Conservation (phyloP, 129 eudicot species). For the Flaveria ramosissima region DNA sequence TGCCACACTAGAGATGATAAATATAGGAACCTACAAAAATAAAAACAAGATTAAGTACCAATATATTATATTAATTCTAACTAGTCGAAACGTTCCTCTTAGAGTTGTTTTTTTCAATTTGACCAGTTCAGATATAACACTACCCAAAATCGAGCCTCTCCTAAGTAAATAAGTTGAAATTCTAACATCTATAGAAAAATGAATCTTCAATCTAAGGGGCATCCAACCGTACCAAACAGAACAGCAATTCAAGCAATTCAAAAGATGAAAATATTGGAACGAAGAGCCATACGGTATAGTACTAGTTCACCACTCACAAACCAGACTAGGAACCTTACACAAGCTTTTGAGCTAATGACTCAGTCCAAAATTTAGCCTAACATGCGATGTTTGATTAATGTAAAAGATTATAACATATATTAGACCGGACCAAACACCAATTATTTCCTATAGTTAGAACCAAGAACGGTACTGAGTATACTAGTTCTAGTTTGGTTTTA, state of each 20-base stretch:
- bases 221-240: neutral
- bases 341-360: neutral
- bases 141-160: neutral
- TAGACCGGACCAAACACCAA: neutral
- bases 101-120: too few relatives aligned
- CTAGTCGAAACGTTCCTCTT: neutral
- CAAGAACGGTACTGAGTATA: neutral
- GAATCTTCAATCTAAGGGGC: neutral
- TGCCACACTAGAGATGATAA: constrained; percentile 76
- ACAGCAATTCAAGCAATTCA: neutral
- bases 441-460: neutral
- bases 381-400: neutral
- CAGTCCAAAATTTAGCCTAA: neutral
- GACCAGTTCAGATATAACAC: neutral
- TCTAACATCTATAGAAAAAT: neutral
- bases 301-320: too few relatives aligned
- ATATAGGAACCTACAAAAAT: constrained; percentile 69
- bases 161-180: neutral
- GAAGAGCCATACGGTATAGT: too few relatives aligned
- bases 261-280: too few relatives aligned
- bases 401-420: neutral
- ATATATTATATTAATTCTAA: neutral
- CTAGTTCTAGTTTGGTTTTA: neutral
- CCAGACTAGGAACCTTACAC: neutral
- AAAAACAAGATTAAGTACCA: constrained; percentile 14